Evolutionary conservation across 2,329 filamentous ascomycete genomes (phyloP).

Genomic region (Emergomyces africanus): DNA sequence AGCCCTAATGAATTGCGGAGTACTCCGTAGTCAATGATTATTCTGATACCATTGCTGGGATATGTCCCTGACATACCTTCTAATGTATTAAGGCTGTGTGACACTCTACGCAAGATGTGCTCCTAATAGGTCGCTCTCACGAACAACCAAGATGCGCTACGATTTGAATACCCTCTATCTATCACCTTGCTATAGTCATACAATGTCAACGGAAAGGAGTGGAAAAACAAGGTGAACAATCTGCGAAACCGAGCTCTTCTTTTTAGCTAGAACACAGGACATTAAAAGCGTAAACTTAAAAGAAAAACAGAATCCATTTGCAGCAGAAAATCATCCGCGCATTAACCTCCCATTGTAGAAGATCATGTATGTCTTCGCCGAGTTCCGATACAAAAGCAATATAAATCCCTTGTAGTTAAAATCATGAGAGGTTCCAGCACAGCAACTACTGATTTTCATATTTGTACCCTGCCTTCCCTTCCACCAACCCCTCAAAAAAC

Average conservation of each 20-base stretch:
- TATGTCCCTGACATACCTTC: background rate
- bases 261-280: background rate
- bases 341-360: background rate
- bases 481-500: background rate
- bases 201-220: background rate
- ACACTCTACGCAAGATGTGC: background rate
- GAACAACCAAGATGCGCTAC: background rate
- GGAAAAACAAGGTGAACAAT: background rate
- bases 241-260: background rate
- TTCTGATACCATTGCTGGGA: background rate
- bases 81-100: background rate
- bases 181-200: background rate
- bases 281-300: background rate
- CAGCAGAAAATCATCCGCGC: background rate
- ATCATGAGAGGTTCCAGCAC: background rate
- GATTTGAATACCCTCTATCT: background rate
- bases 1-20: background rate
- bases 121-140: background rate
- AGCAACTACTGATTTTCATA: background rate
- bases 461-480: background rate
- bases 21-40: background rate
- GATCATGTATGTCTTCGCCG: background rate
- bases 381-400: background rate
- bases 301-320: background rate
- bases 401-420: background rate